These are phyloP conservation scores for Arachnomyces sp. DNA, from an alignment of 2,329 filamentous ascomycete genomes.

Conservation along the genomic window DNA sequence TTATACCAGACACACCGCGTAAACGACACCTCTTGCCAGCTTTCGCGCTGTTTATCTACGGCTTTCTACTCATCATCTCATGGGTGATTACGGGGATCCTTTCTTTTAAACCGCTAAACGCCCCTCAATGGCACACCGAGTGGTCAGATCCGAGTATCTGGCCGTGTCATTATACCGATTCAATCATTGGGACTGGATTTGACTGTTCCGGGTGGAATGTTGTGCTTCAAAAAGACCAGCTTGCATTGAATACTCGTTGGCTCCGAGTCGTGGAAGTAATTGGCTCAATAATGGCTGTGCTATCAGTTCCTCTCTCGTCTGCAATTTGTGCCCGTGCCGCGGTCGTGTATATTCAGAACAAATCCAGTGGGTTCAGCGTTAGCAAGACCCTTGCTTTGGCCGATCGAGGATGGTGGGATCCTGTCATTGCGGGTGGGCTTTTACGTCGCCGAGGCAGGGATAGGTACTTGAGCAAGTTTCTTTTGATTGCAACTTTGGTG, in stretches of 20 bases:
- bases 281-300: slow-evolving; percentile 3
- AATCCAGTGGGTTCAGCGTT: background rate
- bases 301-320: slow-evolving; percentile 3
- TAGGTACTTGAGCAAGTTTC: slow-evolving; percentile 1
- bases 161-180: slow-evolving; percentile 1
- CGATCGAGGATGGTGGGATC: slow-evolving; percentile 4
- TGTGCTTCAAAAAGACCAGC: background rate
- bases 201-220: background rate
- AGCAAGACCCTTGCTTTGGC: slow-evolving; percentile 4
- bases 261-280: background rate
- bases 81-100: slow-evolving; percentile 4
- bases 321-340: slow-evolving; percentile 7
- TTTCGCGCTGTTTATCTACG: slow-evolving; percentile 1
- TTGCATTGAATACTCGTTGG: slow-evolving; percentile 2
- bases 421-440: background rate
- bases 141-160: background rate
- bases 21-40: background rate
- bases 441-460: background rate
- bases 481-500: slow-evolving; percentile 2
- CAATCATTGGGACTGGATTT: background rate
- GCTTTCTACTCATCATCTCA: slow-evolving; percentile 4
- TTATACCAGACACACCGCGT: background rate
- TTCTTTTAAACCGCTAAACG: background rate
- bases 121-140: background rate
- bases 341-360: slow-evolving; percentile 5